Evolutionary conservation across 306 rosid genomes (phyloP), one percentile per base, ranked within the genome.

Genomic region (Vigna mungo): DNA sequence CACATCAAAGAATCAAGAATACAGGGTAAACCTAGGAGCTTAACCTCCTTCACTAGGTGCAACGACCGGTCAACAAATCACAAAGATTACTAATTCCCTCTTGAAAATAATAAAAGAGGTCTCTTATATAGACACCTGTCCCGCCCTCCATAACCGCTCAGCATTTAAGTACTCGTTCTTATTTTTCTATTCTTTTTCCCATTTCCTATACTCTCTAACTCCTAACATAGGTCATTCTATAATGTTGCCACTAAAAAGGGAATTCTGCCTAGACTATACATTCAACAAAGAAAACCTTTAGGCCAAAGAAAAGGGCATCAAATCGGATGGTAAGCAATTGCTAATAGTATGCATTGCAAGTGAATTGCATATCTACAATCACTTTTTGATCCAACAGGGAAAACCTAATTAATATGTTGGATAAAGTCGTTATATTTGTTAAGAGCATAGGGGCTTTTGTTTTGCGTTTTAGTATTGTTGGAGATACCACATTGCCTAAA

Each of bases 341-440:
- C 68, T 30, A 72, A 63, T 17, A 17, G 56, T 64, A 53, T 3
- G 20, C 83, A 62, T 52, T 36, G 46, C 78, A 71, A 63, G 74
- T 14, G 41, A 71, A 61, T 23, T 51, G 37, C 62, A 20, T 68
- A 59, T 47, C 77, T 18, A 70, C 46, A 59, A 32, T 21, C 53
- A 70, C 77, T 61, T 60, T 64, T 23, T 52, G 66, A 52, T 53
- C 47, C 74, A 72, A 63, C 18, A 10, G 43, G 60, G 48, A 25
- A 13, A 37, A 37, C 23, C 49, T 23, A 41, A n/a, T n/a, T n/a
- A n/a, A 72, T 64, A 15, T 13, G 30, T 20, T 62, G 14, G 74
- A 68, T 9, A 72, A 71, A 52, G 49, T 67, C 52, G 46, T 41
- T 32, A 27, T 51, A 43, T 39, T 43, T 66, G 68, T 49, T 62